Conservation (phyloP, 2,329 filamentous ascomycete species). For the Periconia sp. region DNA sequence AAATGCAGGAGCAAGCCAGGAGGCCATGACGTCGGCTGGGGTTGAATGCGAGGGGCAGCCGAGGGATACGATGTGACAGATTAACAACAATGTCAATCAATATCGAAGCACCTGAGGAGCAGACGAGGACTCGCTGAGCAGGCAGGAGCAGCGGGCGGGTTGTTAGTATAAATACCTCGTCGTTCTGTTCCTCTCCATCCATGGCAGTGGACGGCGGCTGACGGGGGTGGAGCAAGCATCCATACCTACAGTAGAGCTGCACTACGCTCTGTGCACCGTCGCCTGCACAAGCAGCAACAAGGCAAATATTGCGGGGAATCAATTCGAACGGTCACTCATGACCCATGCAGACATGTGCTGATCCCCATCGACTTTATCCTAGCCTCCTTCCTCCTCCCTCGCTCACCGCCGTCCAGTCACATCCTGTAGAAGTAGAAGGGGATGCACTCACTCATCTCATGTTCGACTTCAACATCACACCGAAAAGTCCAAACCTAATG, state of each 20-base stretch:
- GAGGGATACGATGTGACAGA: neutral
- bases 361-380: neutral
- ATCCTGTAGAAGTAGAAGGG: neutral
- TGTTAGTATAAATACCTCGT: neutral
- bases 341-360: neutral
- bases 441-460: neutral
- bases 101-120: neutral
- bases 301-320: neutral
- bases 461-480: neutral
- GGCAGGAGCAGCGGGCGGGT: neutral
- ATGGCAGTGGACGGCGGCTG: neutral
- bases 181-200: neutral
- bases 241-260: neutral
- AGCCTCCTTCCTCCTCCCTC: neutral
- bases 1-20: constrained; percentile 39
- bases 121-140: neutral
- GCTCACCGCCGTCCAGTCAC: neutral
- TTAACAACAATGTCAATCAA: neutral
- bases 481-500: no score
- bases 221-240: neutral
- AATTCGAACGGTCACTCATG: neutral
- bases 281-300: neutral
- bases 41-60: neutral
- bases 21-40: constrained; percentile 26
- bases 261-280: neutral